Percentiles rank a stretch among this genome's conserved stretches.
Conservation (phyloP, 1,139 yeast genomes). For the Magnusiomyces fungicola region DNA sequence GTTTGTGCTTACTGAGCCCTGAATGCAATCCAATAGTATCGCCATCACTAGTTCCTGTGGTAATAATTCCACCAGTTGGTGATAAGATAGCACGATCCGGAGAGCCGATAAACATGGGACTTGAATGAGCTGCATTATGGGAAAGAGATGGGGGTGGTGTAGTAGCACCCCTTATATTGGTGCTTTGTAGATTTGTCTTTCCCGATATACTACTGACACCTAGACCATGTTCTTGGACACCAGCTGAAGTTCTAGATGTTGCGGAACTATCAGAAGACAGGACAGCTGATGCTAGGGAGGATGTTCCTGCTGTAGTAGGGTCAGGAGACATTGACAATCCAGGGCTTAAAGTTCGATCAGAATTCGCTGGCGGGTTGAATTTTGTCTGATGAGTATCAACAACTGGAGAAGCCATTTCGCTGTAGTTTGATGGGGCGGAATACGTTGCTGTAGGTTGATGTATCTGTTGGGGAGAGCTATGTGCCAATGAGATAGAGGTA, state of each 20-base stretch:
- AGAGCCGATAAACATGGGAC: not conserved
- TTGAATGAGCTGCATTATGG: not conserved
- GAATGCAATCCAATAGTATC: not conserved
- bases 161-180: not conserved
- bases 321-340: not conserved
- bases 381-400: not conserved
- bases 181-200: not conserved
- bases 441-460: not conserved
- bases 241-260: not conserved
- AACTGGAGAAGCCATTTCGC: not conserved
- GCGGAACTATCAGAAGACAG: too few relatives aligned
- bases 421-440: not conserved
- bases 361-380: not conserved
- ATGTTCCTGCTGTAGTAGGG: not conserved
- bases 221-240: not conserved
- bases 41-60: too few relatives aligned
- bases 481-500: not conserved
- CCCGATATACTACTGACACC: too few relatives aligned
- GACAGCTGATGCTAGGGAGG: too few relatives aligned
- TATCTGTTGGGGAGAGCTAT: not conserved
- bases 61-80: not conserved
- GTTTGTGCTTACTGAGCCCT: constrained; percentile 26
- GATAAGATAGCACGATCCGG: not conserved
- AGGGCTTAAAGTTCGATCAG: not conserved
- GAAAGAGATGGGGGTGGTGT: not conserved